A percentile compares a stretch with the other conserved stretches of the same genome.
phyloP scores from a whole-genome alignment of 2,329 filamentous ascomycete species.

The Leptoxyphium fumago region DNA sequence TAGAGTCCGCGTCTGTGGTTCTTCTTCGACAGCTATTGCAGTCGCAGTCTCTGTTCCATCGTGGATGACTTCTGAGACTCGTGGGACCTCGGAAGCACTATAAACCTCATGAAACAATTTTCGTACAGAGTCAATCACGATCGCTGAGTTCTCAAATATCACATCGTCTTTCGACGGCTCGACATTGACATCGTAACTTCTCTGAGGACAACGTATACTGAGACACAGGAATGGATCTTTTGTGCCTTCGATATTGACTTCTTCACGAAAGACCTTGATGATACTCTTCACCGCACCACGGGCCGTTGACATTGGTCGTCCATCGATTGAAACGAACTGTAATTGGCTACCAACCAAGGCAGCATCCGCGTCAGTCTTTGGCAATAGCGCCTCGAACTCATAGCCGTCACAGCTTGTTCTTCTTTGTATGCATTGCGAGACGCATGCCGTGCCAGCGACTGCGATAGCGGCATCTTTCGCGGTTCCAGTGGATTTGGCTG shows the following conservation, averaged over 20 bases:
- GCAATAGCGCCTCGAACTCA: conserved; percentile 43
- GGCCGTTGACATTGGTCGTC: conserved; percentile 44
- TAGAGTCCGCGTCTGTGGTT: neutral
- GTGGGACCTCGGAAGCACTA: neutral
- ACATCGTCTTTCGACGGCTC: conserved; percentile 60
- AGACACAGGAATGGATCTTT: conserved; percentile 48
- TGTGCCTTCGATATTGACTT: conserved; percentile 26
- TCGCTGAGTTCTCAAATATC: conserved; percentile 44
- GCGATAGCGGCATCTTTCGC: conserved; percentile 46
- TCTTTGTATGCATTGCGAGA: conserved; percentile 38
- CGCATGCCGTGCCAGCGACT: conserved; percentile 39
- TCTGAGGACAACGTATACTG: conserved; percentile 45
- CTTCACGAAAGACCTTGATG: conserved; percentile 36
- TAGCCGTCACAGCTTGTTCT: conserved; percentile 26
- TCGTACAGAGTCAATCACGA: conserved; percentile 29
- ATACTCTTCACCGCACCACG: conserved; percentile 48
- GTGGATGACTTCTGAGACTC: neutral
- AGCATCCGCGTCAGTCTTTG: conserved; percentile 32
- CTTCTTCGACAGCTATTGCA: neutral
- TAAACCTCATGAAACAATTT: conserved; percentile 27
- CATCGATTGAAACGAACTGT: conserved; percentile 53
- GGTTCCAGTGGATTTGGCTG: conserved; percentile 36
- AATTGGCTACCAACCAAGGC: conserved; percentile 27
- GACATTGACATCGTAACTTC: conserved; percentile 57
- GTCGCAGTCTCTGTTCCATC: neutral